A percentile compares a stretch with the other conserved stretches of the same genome.
phyloP scores from a whole-genome alignment of 2,329 filamentous ascomycete species.

The Fusarium floridanum region DNA sequence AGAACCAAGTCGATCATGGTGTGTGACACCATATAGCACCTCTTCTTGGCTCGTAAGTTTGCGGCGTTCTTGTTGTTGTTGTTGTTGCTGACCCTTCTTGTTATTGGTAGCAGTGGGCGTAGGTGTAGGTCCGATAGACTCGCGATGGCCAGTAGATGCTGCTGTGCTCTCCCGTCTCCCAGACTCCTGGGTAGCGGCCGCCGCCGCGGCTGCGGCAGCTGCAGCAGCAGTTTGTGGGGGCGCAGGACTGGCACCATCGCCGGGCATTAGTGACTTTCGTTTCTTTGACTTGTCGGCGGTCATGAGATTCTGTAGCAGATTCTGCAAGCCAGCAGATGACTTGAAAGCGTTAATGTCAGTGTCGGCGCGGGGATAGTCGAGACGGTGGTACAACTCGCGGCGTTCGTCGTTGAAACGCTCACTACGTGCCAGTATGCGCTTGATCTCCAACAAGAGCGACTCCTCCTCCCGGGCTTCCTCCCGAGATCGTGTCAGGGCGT shows the following conservation, averaged over 20 bases:
- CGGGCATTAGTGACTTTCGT: slow-evolving; percentile 76
- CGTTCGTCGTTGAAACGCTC: slow-evolving; percentile 90
- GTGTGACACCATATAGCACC: slow-evolving; percentile 83
- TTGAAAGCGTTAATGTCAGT: slow-evolving; percentile 83
- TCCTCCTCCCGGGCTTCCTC: slow-evolving; percentile 96
- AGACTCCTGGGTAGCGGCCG: slow-evolving; percentile 53
- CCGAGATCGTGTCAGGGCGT: slow-evolving; percentile 81
- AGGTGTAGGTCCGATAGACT: slow-evolving; percentile 50
- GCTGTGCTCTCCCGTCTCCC: slow-evolving; percentile 68
- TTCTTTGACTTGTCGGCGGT: slow-evolving; percentile 91
- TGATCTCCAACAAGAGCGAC: slow-evolving; percentile 87
- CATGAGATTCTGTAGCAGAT: slow-evolving; percentile 85
- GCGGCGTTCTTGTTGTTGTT: slow-evolving; percentile 67
- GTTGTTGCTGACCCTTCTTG: slow-evolving; percentile 61
- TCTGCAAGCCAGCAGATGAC: slow-evolving; percentile 82
- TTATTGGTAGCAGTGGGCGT: slow-evolving; percentile 55
- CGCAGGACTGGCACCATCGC: slow-evolving; percentile 66
- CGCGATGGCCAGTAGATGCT: slow-evolving; percentile 56
- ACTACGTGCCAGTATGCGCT: slow-evolving; percentile 89
- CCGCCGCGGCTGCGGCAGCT: slow-evolving; percentile 28
- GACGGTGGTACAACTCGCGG: slow-evolving; percentile 84
- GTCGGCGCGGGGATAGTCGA: slow-evolving; percentile 82
- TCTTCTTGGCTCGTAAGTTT: slow-evolving; percentile 83
- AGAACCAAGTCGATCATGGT: slow-evolving; percentile 85
- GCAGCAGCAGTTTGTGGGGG: slow-evolving; percentile 45